Evolutionary conservation across 345 rosid species (phyloP).

Genomic region (Eucalyptus cloeziana): DNA sequence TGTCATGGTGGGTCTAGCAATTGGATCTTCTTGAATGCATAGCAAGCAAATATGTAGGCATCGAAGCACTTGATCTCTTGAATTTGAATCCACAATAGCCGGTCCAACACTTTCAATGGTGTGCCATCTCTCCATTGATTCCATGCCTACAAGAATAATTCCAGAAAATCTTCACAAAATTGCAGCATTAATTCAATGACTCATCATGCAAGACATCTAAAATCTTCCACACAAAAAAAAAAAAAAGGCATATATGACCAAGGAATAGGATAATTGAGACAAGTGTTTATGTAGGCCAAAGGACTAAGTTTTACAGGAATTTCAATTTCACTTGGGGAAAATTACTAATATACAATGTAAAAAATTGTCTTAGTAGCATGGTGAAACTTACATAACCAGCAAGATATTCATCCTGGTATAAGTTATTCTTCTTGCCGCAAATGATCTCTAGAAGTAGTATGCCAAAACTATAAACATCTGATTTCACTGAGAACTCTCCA

Average conservation of each 20-base stretch:
- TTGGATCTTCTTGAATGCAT: slow-evolving; percentile 14
- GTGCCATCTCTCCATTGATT: slow-evolving; percentile 6
- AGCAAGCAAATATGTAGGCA: slow-evolving; percentile 18
- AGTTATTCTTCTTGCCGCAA: background rate
- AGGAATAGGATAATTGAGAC: background rate
- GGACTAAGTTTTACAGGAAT: too few species aligned
- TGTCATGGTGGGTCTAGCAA: background rate
- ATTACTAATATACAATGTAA: too few species aligned
- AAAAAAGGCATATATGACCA: background rate
- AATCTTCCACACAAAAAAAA: background rate
- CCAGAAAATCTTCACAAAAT: background rate
- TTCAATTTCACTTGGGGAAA: too few species aligned
- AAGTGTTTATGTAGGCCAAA: too few species aligned
- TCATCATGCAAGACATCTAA: background rate
- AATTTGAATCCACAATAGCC: background rate
- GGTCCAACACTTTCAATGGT: slow-evolving; percentile 1
- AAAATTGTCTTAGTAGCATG: too few species aligned
- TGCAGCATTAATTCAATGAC: background rate
- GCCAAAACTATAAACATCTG: background rate
- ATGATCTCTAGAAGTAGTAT: background rate
- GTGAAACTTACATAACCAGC: too few species aligned
- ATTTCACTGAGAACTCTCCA: background rate
- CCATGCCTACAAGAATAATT: slow-evolving; percentile 10
- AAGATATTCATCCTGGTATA: too few species aligned
- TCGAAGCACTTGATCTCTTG: slow-evolving; percentile 3